Evolutionary conservation across 2,329 filamentous ascomycete species (phyloP), one percentile per base, ranked within the genome.

Genomic region (Chaetoscypha palmicola): DNA sequence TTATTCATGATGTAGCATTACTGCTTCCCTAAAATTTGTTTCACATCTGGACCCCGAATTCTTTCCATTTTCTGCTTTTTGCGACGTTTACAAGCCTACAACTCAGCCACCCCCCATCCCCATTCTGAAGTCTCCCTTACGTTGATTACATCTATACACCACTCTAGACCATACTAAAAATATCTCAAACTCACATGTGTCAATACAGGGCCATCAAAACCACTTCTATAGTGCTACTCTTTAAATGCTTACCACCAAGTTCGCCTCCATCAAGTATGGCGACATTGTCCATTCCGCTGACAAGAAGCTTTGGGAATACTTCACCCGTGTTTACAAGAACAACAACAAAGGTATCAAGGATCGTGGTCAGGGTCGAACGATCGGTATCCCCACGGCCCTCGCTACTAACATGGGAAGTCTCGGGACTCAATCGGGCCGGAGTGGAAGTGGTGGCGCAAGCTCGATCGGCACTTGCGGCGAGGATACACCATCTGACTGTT

Each of bases 331-430:
- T n/a, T 96, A 95, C 74, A 95, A 94, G 71, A 94, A 97, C 68
- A 90, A 85, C 67, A 97, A 97, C 74, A 95, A 95, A 65, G 92
- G 92, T 1, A 96, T 97, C 71, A 97, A 96, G 66, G 92, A 92
- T 8, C 81, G 92, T 34, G 92, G 92, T 33, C 92, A 91, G 62
- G 86, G 90, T 55, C 74, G 87, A 45, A 80, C 79, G 45, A 82
- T 89, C n/a, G 39, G 50, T 3, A 47, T 40, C 41, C 40, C 41
- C 22, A 42, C 40, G 35, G 32, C 37, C 11, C 8, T 46, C n/a
- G 42, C 38, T 10, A 38, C 46, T 1, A 37, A 44, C 12, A 48
- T 53, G 48, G 26, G 49, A 19, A 44, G 11, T 20, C 28, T 47
- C 16, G 38, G 36, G 24, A 64, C 60, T 43, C 57, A 66, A 31